These are phyloP conservation scores for Ceratocystis alfenasii DNA, from an alignment of 2,329 filamentous ascomycete species.

Conservation along the genomic window DNA sequence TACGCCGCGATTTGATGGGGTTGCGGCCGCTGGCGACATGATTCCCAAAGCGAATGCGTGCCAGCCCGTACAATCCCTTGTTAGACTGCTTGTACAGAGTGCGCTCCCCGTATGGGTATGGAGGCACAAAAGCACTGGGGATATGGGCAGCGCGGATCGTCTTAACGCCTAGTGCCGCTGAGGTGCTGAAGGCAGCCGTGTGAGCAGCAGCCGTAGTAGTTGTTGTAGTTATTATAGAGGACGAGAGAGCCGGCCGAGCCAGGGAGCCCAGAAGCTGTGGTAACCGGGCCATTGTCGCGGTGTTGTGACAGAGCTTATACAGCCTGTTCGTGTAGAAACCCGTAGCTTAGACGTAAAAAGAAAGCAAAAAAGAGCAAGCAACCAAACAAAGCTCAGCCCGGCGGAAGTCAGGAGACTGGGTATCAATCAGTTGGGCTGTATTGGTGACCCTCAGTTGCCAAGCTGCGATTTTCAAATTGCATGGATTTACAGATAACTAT, in stretches of 20 bases:
- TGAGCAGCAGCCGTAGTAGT: not conserved
- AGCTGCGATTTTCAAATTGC: conserved; percentile 6
- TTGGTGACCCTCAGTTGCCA: not conserved
- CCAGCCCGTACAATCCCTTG: conserved; percentile 56
- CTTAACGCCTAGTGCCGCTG: conserved; percentile 30
- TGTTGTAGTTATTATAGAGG: not conserved
- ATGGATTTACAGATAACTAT: not conserved
- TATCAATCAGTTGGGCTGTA: conserved; percentile 4
- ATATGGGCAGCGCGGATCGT: conserved; percentile 36
- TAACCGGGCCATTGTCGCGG: conserved; percentile 11
- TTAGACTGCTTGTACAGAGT: conserved; percentile 70
- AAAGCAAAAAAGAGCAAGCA: not conserved
- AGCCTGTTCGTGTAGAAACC: not conserved
- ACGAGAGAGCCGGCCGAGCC: conserved; percentile 9
- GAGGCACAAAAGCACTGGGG: conserved; percentile 42
- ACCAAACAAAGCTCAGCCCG: not conserved
- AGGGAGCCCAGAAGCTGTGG: conserved; percentile 2
- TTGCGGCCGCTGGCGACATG: conserved; percentile 57
- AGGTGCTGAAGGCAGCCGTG: conserved; percentile 30
- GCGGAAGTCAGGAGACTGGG: not conserved
- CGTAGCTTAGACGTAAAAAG: not conserved
- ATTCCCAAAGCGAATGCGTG: conserved; percentile 68
- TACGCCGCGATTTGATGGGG: conserved; percentile 57
- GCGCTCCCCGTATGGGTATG: conserved; percentile 62
- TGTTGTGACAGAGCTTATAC: not conserved